Conservation (phyloP, 306 rosid species). For the Dicorynia guianensis region DNA sequence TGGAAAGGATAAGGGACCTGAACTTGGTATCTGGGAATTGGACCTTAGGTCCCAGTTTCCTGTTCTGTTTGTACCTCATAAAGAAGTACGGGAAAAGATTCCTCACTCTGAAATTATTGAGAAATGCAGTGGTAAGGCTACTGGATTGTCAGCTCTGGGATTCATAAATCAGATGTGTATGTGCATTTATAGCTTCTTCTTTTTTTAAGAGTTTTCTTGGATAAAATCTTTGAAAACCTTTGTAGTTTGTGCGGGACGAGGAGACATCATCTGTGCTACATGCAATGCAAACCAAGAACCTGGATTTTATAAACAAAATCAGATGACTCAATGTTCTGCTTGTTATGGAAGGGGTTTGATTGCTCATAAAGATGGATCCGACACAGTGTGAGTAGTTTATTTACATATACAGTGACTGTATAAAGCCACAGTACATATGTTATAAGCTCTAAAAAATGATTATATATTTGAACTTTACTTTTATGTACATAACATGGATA, state of each 20-base stretch:
- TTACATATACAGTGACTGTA: conserved; percentile 2
- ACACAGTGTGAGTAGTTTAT: conserved; percentile 67
- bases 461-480: not conserved
- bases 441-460: conserved; percentile 4
- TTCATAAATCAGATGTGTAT: conserved; percentile 7
- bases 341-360: conserved; percentile 96
- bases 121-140: conserved; percentile 78
- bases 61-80: conserved; percentile 64
- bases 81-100: conserved; percentile 71
- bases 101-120: conserved; percentile 85
- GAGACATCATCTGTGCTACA: conserved; percentile 58
- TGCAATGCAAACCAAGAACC: conserved; percentile 84
- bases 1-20: conserved; percentile 81
- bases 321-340: conserved; percentile 70
- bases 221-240: conserved; percentile 30
- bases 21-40: conserved; percentile 90
- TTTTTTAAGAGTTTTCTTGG: conserved; percentile 18
- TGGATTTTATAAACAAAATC: conserved; percentile 84
- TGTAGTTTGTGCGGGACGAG: conserved; percentile 88
- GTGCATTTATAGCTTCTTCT: not conserved
- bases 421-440: conserved; percentile 20
- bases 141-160: conserved; percentile 30
- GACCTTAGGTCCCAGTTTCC: conserved; percentile 91
- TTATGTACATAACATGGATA: not conserved
- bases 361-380: conserved; percentile 98